Conservation (phyloP, 1,284 basidiomycete species). For the Termitomyces sp. region DNA sequence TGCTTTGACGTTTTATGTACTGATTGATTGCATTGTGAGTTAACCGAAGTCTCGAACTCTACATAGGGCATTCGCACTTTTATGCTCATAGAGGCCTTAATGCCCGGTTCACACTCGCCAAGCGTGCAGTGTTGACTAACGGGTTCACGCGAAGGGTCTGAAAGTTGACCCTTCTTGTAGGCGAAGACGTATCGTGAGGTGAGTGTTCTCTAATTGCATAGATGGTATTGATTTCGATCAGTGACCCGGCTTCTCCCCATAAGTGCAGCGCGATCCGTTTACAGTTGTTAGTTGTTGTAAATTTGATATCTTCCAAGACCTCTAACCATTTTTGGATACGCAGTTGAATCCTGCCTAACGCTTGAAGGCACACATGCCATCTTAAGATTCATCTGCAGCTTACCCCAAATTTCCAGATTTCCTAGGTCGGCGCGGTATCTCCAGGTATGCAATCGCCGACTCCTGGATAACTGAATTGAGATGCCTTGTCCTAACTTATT, state of each 20-base stretch:
- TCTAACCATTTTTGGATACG: constrained; percentile 35
- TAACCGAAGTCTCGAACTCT: constrained; percentile 14
- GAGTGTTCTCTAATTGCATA: constrained; percentile 14
- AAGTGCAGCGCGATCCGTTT: constrained; percentile 20
- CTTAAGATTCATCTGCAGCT: constrained; percentile 31
- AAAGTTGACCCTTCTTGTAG: constrained; percentile 11
- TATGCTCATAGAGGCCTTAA: constrained; percentile 16
- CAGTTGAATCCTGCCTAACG: constrained; percentile 30
- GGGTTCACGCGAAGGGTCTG: constrained; percentile 13
- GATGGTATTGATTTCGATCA: constrained; percentile 14
- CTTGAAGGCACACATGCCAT: constrained; percentile 31
- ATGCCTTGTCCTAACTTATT: constrained; percentile 18
- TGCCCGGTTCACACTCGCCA: constrained; percentile 14
- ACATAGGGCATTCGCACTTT: constrained; percentile 10
- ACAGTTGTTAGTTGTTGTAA: constrained; percentile 18
- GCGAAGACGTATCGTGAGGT: constrained; percentile 3
- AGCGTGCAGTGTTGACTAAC: constrained; percentile 15
- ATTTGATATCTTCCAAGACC: constrained; percentile 17
- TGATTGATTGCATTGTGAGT: constrained; percentile 16
- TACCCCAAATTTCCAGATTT: constrained; percentile 29
- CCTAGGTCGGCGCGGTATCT: constrained; percentile 18
- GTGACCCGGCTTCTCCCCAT: constrained; percentile 20
- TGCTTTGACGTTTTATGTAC: constrained; percentile 20
- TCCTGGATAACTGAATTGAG: constrained; percentile 27
- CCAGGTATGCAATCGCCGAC: constrained; percentile 22